These are phyloP conservation scores for Cutaneotrichosporon sp. DNA, from an alignment of 1,284 basidiomycete genomes.

Conservation along the genomic window DNA sequence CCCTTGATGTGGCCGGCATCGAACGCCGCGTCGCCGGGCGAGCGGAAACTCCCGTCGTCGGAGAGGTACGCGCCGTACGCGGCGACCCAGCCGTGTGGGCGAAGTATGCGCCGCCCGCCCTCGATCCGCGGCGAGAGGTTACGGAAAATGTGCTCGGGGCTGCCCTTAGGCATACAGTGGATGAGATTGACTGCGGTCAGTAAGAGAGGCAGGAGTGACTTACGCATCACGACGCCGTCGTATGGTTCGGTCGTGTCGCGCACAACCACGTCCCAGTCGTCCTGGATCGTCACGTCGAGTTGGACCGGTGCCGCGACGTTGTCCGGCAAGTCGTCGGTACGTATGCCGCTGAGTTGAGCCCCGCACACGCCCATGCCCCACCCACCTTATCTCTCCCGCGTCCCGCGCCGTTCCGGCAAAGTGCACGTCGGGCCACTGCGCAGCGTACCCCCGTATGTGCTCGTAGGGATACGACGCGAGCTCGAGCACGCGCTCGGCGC, in stretches of 20 bases:
- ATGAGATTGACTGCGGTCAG: slow-evolving; percentile 33
- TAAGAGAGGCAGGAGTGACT: background rate
- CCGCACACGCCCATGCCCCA: background rate
- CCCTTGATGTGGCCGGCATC: slow-evolving; percentile 28
- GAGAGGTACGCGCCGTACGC: slow-evolving; percentile 35
- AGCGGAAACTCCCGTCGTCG: slow-evolving; percentile 35
- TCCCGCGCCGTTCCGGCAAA: slow-evolving; percentile 32
- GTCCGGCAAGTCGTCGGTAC: slow-evolving; percentile 3
- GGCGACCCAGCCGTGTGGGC: slow-evolving; percentile 27
- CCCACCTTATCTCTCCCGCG: slow-evolving; percentile 23
- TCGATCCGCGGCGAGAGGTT: slow-evolving; percentile 23
- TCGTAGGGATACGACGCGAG: slow-evolving; percentile 31
- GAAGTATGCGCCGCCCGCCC: slow-evolving; percentile 10
- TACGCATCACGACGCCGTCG: slow-evolving; percentile 27
- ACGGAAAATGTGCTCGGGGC: slow-evolving; percentile 34
- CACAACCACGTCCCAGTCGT: slow-evolving; percentile 17
- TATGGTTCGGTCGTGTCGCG: background rate
- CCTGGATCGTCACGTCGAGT: slow-evolving; percentile 19
- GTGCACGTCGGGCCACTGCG: slow-evolving; percentile 20
- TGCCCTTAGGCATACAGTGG: slow-evolving; percentile 31
- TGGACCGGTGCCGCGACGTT: slow-evolving; percentile 17
- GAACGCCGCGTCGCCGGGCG: slow-evolving; percentile 32
- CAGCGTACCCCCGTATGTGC: slow-evolving; percentile 28
- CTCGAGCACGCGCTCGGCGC: slow-evolving; percentile 24
- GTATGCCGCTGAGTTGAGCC: slow-evolving; percentile 2